Evolutionary conservation across 1,284 basidiomycete species (phyloP), one percentile per base, ranked within the genome.

Genomic region (Melampsora americana): DNA sequence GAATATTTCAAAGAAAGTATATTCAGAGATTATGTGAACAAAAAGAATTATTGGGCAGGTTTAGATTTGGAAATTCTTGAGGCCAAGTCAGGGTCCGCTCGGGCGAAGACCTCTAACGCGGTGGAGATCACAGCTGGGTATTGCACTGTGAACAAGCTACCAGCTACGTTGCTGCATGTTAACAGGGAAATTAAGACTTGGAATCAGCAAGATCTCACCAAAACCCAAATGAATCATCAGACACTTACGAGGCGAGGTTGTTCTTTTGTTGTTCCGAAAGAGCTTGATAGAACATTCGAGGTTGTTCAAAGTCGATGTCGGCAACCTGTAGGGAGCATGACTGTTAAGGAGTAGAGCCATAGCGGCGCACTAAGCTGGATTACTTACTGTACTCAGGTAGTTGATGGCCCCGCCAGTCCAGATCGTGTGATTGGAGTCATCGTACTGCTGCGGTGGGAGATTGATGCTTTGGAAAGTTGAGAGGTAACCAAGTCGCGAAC

Each of bases 251-350:
- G 14, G 59, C 56, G 20, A 70, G 35, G 46, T 88, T 85, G 66
- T 88, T 86, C 76, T 87, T 86, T 28, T 85, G 85, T 77, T 92
- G 89, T 78, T 86, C 86, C 85, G 92, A 90, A 30, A 95, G 92
- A 80, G 88, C 89, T 78, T 84, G 81, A 87, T 89, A 95, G 62
- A 97, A 85, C 20, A 86, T 88, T 77, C 92, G 88, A 5, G 95
- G 93, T 81, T 94, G 92, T 84, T 92, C 91, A 81, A 95, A 96
- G 86, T 96, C 94, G 81, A 91, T 88, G 28, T 42, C 30, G 20
- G 71, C n/a, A 59, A 66, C 28, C 64, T 73, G 12, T 1, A n/a
- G 66, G 23, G 44, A 7, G 53, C 12, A 42, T 14, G 2, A 42
- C 14, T 42, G 7, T 42, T 42, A 42, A 23, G 0, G 28, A 32